A percentile compares a stretch with the other conserved stretches of the same genome.
Evolutionary conservation across 2,329 filamentous ascomycete genomes (phyloP).

Genomic region (Fusarium coicis): DNA sequence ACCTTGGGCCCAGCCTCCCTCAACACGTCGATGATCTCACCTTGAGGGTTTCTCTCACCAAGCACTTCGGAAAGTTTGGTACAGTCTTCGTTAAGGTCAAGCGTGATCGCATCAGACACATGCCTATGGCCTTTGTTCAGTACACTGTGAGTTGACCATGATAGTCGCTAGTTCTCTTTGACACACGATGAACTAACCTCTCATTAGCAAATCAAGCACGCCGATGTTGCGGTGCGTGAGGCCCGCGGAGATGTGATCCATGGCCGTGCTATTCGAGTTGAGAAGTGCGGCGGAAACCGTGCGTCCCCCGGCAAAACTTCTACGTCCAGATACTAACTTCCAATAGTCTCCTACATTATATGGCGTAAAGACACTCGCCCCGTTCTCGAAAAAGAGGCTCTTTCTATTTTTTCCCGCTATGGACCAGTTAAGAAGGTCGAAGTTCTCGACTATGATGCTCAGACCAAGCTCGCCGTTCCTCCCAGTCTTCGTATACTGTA

Average conservation of each 20-base stretch:
- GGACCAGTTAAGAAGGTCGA: slow-evolving; percentile 57
- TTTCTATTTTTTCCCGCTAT: slow-evolving; percentile 54
- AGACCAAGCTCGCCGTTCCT: slow-evolving; percentile 49
- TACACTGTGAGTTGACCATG: slow-evolving; percentile 62
- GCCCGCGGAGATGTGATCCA: slow-evolving; percentile 62
- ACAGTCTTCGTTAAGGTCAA: slow-evolving; percentile 72
- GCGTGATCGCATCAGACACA: slow-evolving; percentile 61
- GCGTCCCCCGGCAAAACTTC: slow-evolving; percentile 44
- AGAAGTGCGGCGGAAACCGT: slow-evolving; percentile 70
- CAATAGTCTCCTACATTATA: slow-evolving; percentile 61
- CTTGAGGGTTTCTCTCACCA: slow-evolving; percentile 64
- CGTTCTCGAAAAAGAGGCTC: slow-evolving; percentile 58
- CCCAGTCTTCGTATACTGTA: slow-evolving; percentile 61
- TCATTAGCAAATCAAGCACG: slow-evolving; percentile 58
- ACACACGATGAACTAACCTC: slow-evolving; percentile 37
- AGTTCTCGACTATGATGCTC: slow-evolving; percentile 48
- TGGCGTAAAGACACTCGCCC: slow-evolving; percentile 49
- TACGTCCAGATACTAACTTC: slow-evolving; percentile 36
- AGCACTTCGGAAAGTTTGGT: slow-evolving; percentile 64
- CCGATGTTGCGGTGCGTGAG: slow-evolving; percentile 58
- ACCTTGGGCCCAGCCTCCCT: slow-evolving; percentile 57
- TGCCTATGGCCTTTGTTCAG: slow-evolving; percentile 74
- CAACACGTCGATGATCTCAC: slow-evolving; percentile 60
- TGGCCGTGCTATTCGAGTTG: slow-evolving; percentile 68
- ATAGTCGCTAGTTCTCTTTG: neutral